Evolutionary conservation across 495 filamentous ascomycete genomes (phyloP), one percentile per base, ranked within the genome.

Genomic region (Aspergillus nanangensis): DNA sequence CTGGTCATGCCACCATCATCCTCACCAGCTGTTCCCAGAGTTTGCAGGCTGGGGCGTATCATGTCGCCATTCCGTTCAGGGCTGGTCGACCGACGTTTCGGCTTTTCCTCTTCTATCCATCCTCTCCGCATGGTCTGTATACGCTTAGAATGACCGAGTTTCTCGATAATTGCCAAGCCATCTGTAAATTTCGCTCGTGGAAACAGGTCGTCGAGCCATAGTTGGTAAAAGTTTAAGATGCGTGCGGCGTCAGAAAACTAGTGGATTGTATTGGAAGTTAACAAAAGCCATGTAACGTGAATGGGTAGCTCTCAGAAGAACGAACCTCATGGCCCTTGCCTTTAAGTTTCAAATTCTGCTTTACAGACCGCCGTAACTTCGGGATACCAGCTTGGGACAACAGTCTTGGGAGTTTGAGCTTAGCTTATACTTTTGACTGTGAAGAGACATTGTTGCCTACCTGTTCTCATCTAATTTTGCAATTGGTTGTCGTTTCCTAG

Each of bases 161-260:
- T 96, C 65, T 99, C 94, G 7, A 96, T 88, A 65, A 96, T 96
- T 24, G 81, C 67, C 15, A 96, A 71, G 4, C 87, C 93, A 57
- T 99, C 94, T 19, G 85, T 74, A 48, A 99, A 97, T 58, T 90
- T 94, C 1, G 91, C 93, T 52, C 91, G 89, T 34, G 93, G 94
- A 54, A 88, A 99, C 19, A 99, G 74, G 48, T 95, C 89, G 61
- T 99, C 93, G 4, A 97, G 87, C 93, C 93, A 99, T 51, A 94
- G 67, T 61, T 97, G 93, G 61, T 97, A 99, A 58, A 90, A 86
- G 33, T 86, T 84, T 47, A 99, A 77, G 9, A 99, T 75, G 38
- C 83, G 81, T 2, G 84, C 76, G 2, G 88, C 76, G 61, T 99
- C 93, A 22, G 82, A 83, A 63, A 90, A 99, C 88, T 96, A 47